Percentiles rank a stretch among this genome's conserved stretches.
Evolutionary conservation across 257 asterid genomes (phyloP).

Genomic region (Solanum rostratum): DNA sequence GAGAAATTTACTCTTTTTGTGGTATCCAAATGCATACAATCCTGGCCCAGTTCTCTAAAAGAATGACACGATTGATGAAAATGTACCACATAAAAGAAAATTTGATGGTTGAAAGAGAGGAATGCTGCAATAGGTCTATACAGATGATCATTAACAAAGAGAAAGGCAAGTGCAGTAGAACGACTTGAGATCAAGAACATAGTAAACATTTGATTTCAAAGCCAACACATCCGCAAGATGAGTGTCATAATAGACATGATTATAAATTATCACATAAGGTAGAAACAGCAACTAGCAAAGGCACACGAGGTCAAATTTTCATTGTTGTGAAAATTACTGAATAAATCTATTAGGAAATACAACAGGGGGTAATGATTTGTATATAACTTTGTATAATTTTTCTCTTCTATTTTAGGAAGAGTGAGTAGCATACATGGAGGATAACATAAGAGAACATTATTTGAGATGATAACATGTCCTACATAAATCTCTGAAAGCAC

Average conservation of each 20-base stretch:
- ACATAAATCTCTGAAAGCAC: too few relatives aligned
- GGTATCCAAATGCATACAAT: neutral
- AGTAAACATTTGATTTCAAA: neutral
- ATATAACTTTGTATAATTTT: neutral
- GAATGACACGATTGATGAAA: neutral
- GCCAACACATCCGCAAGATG: neutral
- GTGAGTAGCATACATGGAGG: neutral
- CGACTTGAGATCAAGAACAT: neutral
- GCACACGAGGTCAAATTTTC: neutral
- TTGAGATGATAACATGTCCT: too few relatives aligned
- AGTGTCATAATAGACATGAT: neutral
- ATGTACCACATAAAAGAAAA: neutral
- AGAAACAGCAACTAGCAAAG: neutral
- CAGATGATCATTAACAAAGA: neutral
- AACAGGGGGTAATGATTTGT: neutral
- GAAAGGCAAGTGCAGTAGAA: neutral
- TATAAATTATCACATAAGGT: neutral
- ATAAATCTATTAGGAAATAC: neutral
- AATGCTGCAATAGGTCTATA: neutral
- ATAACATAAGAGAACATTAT: neutral
- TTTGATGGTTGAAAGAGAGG: neutral
- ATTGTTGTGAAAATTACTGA: neutral
- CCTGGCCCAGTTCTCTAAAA: neutral
- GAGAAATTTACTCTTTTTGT: neutral
- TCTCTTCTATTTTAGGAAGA: neutral